Evolutionary conservation across 108 stramenopile species (phyloP).

Genomic region (Nannochloropsis salina): DNA sequence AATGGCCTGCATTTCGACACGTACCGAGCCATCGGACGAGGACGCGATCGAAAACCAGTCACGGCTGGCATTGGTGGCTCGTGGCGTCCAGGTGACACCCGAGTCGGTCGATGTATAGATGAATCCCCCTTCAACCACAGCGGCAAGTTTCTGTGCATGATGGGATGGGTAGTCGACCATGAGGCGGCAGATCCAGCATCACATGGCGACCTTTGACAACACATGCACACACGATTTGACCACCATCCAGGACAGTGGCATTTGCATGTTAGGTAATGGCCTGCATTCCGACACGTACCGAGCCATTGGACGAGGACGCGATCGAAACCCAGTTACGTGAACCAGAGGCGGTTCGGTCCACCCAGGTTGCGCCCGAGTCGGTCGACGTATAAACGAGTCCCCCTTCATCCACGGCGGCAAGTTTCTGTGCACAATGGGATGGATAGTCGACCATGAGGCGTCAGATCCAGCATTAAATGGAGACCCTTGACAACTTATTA

Average conservation of each 20-base stretch:
- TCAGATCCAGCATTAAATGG: not conserved
- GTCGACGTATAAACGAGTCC: not conserved
- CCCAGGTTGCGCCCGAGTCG: not conserved
- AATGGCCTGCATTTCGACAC: too few species aligned
- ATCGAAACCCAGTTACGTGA: not conserved
- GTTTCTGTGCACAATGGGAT: not conserved
- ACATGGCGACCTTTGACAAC: not conserved
- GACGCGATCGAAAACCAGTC: not conserved
- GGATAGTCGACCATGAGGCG: not conserved
- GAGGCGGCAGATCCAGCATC: not conserved
- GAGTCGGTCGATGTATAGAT: not conserved
- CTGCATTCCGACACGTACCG: not conserved
- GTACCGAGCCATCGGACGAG: not conserved
- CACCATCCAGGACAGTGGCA: not conserved
- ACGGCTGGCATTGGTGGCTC: not conserved
- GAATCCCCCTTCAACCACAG: not conserved
- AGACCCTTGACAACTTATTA: not conserved
- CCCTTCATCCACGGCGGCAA: not conserved
- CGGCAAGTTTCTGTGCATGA: slow-evolving; percentile 11
- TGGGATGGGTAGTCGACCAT: not conserved
- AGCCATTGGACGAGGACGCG: not conserved
- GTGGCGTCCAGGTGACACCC: not conserved
- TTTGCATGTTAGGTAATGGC: not conserved
- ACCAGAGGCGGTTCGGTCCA: not conserved
- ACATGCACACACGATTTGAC: not conserved